Evolutionary conservation across 805 yeast genomes (phyloP).

Genomic region (Kluyveromyces siamensis): DNA sequence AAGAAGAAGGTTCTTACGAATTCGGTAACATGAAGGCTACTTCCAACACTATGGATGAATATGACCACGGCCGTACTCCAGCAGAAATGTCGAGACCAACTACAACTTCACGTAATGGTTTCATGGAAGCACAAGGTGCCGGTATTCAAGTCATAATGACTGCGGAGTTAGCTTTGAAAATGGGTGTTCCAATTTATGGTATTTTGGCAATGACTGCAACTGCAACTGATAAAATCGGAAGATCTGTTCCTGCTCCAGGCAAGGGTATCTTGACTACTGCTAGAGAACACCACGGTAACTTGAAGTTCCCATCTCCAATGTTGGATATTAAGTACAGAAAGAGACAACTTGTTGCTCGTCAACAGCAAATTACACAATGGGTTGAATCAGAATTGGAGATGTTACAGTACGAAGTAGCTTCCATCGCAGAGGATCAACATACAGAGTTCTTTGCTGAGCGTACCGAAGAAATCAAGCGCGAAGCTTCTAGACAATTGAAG

Average conservation of each 20-base stretch:
- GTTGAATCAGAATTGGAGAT: conserved; percentile 68
- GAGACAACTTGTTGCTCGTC: conserved; percentile 78
- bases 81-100: conserved; percentile 98
- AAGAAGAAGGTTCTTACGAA: conserved; percentile 96
- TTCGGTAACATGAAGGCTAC: conserved; percentile 99
- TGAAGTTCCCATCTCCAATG: conserved; percentile 71
- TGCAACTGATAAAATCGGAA: conserved; percentile 96
- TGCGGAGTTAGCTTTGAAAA: conserved; percentile 85
- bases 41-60: conserved; percentile 78
- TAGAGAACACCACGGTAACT: conserved; percentile 77
- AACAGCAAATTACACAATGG: conserved; percentile 73
- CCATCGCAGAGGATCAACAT: conserved; percentile 39
- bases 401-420: conserved; percentile 62
- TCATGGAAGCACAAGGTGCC: conserved; percentile 99
- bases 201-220: conserved; percentile 90
- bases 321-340: conserved; percentile 88
- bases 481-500: conserved; percentile 73
- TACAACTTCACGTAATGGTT: conserved; percentile 91
- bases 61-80: conserved; percentile 95
- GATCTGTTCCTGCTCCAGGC: conserved; percentile 99
- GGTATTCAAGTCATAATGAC: conserved; percentile 96
- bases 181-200: conserved; percentile 99
- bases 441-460: conserved; percentile 68
- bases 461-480: conserved; percentile 77
- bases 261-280: conserved; percentile 98